These are phyloP conservation scores for Cichorium intybus DNA, from an alignment of 140 eudicot genomes.

Conservation along the genomic window DNA sequence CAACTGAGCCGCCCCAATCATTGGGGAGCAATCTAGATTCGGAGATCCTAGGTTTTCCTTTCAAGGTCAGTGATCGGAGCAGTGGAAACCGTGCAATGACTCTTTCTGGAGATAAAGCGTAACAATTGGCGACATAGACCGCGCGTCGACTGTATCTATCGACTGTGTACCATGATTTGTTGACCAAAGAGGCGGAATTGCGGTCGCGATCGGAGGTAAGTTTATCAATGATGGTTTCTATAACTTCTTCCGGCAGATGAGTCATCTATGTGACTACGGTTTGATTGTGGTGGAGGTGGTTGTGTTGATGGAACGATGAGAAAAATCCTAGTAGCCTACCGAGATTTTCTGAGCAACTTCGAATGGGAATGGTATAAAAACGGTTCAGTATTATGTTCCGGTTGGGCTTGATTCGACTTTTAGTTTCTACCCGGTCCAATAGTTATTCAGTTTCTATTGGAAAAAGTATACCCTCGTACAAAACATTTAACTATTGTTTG, in stretches of 20 bases:
- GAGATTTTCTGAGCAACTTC: neutral
- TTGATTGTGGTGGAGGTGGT: neutral
- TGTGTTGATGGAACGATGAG: neutral
- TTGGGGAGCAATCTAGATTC: slow-evolving; percentile 57
- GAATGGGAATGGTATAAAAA: neutral
- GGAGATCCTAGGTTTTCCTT: slow-evolving; percentile 62
- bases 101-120: slow-evolving; percentile 57
- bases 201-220: slow-evolving; percentile 58
- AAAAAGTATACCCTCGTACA: no score
- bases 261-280: slow-evolving; percentile 30
- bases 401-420: no score
- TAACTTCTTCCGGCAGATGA: slow-evolving; percentile 72
- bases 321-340: neutral
- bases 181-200: slow-evolving; percentile 70
- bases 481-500: no score
- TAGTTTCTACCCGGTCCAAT: no score
- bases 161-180: slow-evolving; percentile 70
- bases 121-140: slow-evolving; percentile 70
- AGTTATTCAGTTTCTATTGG: no score
- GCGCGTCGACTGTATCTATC: slow-evolving; percentile 58
- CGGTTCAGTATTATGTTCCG: neutral
- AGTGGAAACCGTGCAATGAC: slow-evolving; percentile 66
- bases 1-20: slow-evolving; percentile 65
- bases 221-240: slow-evolving; percentile 60
- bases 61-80: slow-evolving; percentile 58